Percentiles rank a stretch among this genome's conserved stretches.
phyloP scores from a whole-genome alignment of 305 asterid genomes.

The Caryopteris hybrid region DNA sequence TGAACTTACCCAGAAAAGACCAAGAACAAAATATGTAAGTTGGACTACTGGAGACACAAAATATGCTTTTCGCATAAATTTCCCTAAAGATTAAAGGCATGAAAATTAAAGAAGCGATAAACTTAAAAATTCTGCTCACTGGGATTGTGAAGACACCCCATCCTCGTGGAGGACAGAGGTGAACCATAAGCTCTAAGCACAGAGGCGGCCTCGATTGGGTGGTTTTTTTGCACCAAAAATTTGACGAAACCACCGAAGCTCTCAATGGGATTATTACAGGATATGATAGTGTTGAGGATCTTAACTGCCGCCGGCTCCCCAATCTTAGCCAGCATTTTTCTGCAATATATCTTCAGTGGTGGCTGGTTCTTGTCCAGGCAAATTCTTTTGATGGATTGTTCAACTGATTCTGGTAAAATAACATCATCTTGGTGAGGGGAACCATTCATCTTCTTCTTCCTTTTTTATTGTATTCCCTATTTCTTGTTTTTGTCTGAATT shows the following conservation, averaged over 20 bases:
- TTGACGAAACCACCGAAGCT: conserved; percentile 30
- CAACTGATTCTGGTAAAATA: conserved; percentile 35
- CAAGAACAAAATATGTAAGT: too few relatives aligned
- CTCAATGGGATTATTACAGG: background rate
- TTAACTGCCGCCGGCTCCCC: conserved; percentile 39
- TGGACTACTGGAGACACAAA: background rate
- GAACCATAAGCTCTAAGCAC: conserved; percentile 7
- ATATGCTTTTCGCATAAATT: background rate
- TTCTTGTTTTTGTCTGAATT: too few relatives aligned
- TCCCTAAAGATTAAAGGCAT: background rate
- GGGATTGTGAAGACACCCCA: conserved; percentile 15
- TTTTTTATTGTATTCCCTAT: background rate
- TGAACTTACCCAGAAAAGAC: background rate
- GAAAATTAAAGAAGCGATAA: background rate
- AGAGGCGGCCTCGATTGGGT: conserved; percentile 8
- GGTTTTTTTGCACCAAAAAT: conserved; percentile 1
- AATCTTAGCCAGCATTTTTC: conserved; percentile 27
- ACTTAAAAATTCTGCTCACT: background rate
- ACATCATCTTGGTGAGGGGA: conserved; percentile 5
- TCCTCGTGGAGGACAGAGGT: conserved; percentile 5
- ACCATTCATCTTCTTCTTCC: background rate
- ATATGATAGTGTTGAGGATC: conserved; percentile 21
- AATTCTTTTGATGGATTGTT: conserved; percentile 20
- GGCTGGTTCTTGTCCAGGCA: conserved; percentile 25
- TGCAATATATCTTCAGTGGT: conserved; percentile 17